Percentiles rank a stretch among this genome's conserved stretches.
Evolutionary conservation across 2,329 filamentous ascomycete genomes (phyloP).

Genomic region (Paraphoma chrysanthemicola): DNA sequence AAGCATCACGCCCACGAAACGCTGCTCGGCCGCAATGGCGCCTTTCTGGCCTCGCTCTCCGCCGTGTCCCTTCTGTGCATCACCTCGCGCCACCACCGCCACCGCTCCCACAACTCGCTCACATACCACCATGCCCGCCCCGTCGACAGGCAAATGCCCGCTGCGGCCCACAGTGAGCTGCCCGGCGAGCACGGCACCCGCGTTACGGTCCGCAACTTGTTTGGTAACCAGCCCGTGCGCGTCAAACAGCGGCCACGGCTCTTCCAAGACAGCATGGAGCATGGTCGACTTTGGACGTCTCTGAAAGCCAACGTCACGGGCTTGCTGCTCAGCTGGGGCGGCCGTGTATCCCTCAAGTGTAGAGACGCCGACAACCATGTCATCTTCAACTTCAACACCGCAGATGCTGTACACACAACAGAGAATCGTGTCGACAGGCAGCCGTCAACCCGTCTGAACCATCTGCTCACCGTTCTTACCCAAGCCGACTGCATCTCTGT

Average conservation of each 20-base stretch:
- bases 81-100: slow-evolving; percentile 70
- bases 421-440: background rate
- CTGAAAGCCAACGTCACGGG: slow-evolving; percentile 67
- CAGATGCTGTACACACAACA: background rate
- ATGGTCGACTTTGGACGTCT: slow-evolving; percentile 69
- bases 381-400: slow-evolving; percentile 42
- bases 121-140: slow-evolving; percentile 73
- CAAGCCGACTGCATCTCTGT: slow-evolving; percentile 71
- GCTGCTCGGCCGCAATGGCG: slow-evolving; percentile 72
- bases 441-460: slow-evolving; percentile 27
- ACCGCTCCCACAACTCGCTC: slow-evolving; percentile 69
- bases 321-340: slow-evolving; percentile 74
- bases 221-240: slow-evolving; percentile 88
- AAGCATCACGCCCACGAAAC: slow-evolving; percentile 60
- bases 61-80: slow-evolving; percentile 79
- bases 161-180: slow-evolving; percentile 63
- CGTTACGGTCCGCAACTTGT: slow-evolving; percentile 79
- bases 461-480: slow-evolving; percentile 58
- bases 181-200: slow-evolving; percentile 73
- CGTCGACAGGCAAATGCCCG: slow-evolving; percentile 69
- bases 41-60: slow-evolving; percentile 79
- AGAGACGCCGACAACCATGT: slow-evolving; percentile 58
- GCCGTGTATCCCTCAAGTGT: slow-evolving; percentile 63
- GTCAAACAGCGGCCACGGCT: slow-evolving; percentile 75
- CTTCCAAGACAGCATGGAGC: slow-evolving; percentile 58